phyloP scores from a whole-genome alignment of 2,329 filamentous ascomycete genomes.

The Leptodontidium sp. region DNA sequence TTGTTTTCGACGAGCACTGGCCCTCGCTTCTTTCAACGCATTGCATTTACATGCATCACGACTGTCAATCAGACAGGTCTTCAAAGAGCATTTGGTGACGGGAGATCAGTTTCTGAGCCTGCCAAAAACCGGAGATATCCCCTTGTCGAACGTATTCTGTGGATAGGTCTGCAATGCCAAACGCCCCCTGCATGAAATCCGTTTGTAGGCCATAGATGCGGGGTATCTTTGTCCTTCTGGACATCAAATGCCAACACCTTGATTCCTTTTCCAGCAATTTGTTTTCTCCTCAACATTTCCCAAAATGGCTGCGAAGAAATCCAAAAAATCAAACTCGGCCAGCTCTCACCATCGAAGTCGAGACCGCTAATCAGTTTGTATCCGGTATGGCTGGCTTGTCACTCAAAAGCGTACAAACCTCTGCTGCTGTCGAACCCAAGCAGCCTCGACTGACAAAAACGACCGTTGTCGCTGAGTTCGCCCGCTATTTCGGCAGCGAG shows the following conservation, averaged over 20 bases:
- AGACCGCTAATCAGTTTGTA: too few species aligned
- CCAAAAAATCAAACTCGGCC: neutral
- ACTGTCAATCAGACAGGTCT: too few species aligned
- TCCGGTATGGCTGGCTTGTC: neutral
- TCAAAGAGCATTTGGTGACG: too few species aligned
- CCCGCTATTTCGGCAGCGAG: constrained; percentile 38
- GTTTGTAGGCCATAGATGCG: neutral
- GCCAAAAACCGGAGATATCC: too few species aligned
- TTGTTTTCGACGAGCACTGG: too few species aligned
- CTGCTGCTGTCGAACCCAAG: neutral
- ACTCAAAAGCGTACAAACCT: neutral
- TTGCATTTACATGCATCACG: too few species aligned
- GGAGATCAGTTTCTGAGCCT: too few species aligned
- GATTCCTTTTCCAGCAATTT: neutral
- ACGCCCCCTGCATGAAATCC: neutral
- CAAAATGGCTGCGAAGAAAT: constrained; percentile 5
- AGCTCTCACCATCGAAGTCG: neutral
- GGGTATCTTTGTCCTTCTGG: neutral
- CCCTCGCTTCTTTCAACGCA: too few species aligned
- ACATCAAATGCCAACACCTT: neutral
- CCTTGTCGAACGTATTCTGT: neutral
- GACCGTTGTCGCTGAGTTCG: constrained; percentile 31
- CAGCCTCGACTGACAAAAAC: neutral
- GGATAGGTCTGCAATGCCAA: neutral
- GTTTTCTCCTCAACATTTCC: neutral